A percentile compares a stretch with the other conserved stretches of the same genome.
phyloP scores from a whole-genome alignment of 495 filamentous ascomycete species.

The Aspergillus conjunctus region DNA sequence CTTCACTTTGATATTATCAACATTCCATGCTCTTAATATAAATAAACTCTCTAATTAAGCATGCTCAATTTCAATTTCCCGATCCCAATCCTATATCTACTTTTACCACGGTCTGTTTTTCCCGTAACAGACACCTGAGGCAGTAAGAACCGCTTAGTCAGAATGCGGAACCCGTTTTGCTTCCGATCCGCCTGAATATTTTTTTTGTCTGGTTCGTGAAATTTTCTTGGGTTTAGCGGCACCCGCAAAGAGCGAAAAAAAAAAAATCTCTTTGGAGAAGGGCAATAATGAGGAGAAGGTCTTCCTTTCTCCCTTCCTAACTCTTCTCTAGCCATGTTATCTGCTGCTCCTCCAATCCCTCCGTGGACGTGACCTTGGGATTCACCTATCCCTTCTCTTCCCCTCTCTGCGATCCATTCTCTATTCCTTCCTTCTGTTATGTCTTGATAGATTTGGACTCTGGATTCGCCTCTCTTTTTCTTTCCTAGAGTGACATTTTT shows the following conservation, averaged over 20 bases:
- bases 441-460: conserved; percentile 18
- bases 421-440: conserved; percentile 22
- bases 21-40: no score
- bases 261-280: conserved; percentile 23
- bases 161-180: conserved; percentile 1
- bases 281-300: conserved; percentile 21
- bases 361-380: conserved; percentile 30
- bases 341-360: conserved; percentile 24
- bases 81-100: no score
- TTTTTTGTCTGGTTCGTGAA: conserved; percentile 7
- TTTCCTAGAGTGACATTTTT: conserved; percentile 15
- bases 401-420: conserved; percentile 6
- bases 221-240: conserved; percentile 25
- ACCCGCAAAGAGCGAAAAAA: conserved; percentile 17
- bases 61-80: no score
- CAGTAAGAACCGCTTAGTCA: neutral
- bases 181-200: conserved; percentile 7
- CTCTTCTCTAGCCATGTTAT: conserved; percentile 32
- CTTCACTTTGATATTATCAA: no score
- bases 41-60: no score
- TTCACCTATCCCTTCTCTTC: conserved; percentile 6
- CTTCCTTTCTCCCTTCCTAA: conserved; percentile 24
- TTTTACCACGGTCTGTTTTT: no score
- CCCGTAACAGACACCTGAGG: no score
- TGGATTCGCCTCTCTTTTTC: conserved; percentile 19